Evolutionary conservation across 1,284 basidiomycete species (phyloP), one percentile per base, ranked within the genome.

Genomic region (Cronartium quercuum): DNA sequence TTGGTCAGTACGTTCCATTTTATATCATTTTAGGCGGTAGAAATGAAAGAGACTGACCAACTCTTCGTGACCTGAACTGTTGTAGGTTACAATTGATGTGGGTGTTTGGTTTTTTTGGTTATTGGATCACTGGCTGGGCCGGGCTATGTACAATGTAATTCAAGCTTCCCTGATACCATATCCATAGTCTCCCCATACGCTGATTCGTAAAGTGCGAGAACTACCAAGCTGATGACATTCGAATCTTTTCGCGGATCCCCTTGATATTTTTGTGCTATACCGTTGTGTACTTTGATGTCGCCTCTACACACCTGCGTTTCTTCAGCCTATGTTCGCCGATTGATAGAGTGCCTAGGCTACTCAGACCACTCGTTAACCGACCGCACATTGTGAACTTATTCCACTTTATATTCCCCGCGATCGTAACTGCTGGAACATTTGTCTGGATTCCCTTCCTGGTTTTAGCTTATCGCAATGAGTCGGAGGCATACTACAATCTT

Each of bases 71-170:
- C 18, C 29, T 3, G 51, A 9, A 6, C 29, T 55, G 2, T 21
- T 55, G 18, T n/a, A 55, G 51, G 51, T n/a, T 55, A 13, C 51
- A 55, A 55, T 55, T 55, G 18, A 55, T 55, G 51, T 55, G 51
- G 51, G n/a, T 55, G 6, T 55, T 55, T 29, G 51, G 51, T 21
- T 55, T 55, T 13, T 55, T 21, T 55, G 51, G 51, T 21, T 55
- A 21, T 55, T 55, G 51, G 51, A 55, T 55, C n/a, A 55, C 51
- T 21, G 51, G 51, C 29, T 55, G 51, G 51, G n/a, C 51, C 29
- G 51, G 51, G 51, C 29, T 55, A 55, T 55, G 51, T 29, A 55
- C 51, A n/a, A 55, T 55, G 51, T 55, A 55, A 55, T 55, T 55
- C 12, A n/a, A n/a, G n/a, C 29, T 55, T 55, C 6, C 7, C 29